Base-by-base conservation (phyloP, 2,329 filamentous ascomycete genomes). In the Acephala macrosclerotiorum region DNA sequence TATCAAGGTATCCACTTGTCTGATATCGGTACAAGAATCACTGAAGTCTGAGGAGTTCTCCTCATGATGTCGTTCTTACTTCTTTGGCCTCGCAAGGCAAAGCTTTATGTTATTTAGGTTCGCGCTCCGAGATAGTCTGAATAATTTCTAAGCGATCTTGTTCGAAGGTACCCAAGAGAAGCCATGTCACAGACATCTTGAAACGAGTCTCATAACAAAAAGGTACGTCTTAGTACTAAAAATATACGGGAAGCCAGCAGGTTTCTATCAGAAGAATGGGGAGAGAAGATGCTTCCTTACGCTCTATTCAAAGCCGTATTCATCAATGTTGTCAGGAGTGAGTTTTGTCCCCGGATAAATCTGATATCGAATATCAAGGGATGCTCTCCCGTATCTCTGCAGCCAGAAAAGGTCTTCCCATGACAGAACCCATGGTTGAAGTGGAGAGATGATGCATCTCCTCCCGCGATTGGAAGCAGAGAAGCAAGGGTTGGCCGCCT, bases 401-500 rank as follows among this genome's bases (percentile, higher is more conserved):
- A 29, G 49, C 55, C 55, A 57, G 33, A 57, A 36, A 22, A 18
- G 55, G 55, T 12, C 20, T 57, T 57, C 55, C 55, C 55, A 33
- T n/a, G 20, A n/a, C n/a, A n/a, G 16, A 38, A 29, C 29, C 25
- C 49, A 53, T 53, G 49, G 49, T 7, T 38, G 33, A 56, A 11
- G 55, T 25, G 35, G 55, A 22, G 29, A 57, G 29, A 36, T 38
- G 35, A 22, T 36, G 55, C 7, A 57, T 57, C 35, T 8, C 7
- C 20, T 26, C 36, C 36, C 9, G 20, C 26, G 58, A 60, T 60
- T 60, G 58, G 58, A 59, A 49, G 57, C 56, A 59, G 29, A 18
- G 22, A 26, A 29, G 25, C 22, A 45, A 22, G 22, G 35, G 26
- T 58, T 29, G 25, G 22, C 22, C 29, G 58, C 22, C 22, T 38